These are phyloP conservation scores for Talaromyces funiculosus DNA, from an alignment of 2,329 filamentous ascomycete species.

Conservation along the genomic window DNA sequence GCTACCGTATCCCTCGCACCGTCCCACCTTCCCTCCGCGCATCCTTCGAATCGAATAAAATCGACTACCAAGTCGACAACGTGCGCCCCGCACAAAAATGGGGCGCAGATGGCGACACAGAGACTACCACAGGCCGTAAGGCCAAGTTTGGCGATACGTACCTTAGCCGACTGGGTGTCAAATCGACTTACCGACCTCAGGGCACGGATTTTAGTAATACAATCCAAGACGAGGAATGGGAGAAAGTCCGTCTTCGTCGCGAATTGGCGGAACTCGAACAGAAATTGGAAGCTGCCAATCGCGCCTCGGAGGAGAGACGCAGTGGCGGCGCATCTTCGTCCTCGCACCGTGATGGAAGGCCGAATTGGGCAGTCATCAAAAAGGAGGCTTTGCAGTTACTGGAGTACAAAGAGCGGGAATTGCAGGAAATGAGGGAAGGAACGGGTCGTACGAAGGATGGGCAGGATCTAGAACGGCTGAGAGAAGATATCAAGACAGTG, in stretches of 20 bases:
- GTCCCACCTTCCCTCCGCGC: conserved; percentile 86
- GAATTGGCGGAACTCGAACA: conserved; percentile 84
- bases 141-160: conserved; percentile 98
- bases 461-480: conserved; percentile 66
- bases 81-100: conserved; percentile 67
- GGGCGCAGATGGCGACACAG: conserved; percentile 68
- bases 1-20: conserved; percentile 84
- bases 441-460: conserved; percentile 54
- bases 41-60: conserved; percentile 91
- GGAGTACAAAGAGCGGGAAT: conserved; percentile 83
- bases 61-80: conserved; percentile 89
- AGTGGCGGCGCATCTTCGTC: conserved; percentile 23
- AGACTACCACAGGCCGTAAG: conserved; percentile 80
- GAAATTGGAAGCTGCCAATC: conserved; percentile 78
- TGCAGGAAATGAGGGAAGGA: conserved; percentile 65
- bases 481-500: conserved; percentile 84
- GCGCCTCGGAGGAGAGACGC: conserved; percentile 59
- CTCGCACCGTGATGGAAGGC: conserved; percentile 59
- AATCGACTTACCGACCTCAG: conserved; percentile 70
- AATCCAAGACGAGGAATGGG: conserved; percentile 88
- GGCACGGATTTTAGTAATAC: conserved; percentile 87
- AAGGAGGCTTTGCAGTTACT: conserved; percentile 87
- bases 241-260: conserved; percentile 90
- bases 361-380: conserved; percentile 86
- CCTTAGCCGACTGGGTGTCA: conserved; percentile 76